Evolutionary conservation across 2,329 filamentous ascomycete genomes (phyloP), one percentile per base, ranked within the genome.

Genomic region (Fusarium floridanum): DNA sequence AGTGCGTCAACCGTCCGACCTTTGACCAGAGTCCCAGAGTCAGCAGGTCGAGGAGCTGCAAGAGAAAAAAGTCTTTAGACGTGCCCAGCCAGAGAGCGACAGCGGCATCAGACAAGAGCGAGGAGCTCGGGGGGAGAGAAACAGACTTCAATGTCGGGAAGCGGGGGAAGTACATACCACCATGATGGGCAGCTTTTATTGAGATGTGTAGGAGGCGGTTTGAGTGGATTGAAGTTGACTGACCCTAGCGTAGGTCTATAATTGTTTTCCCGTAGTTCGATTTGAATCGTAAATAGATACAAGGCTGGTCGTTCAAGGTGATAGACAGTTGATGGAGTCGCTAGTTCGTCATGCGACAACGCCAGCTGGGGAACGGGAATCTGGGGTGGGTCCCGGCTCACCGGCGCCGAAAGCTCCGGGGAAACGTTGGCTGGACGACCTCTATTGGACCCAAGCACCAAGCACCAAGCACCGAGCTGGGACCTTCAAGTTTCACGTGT

Each of bases 1-100:
- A 98, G 87, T 98, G 96, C 83, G 94, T 94, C 81, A 98, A 86
- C 85, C 93, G 92, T 88, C 95, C 96, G 85, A 98, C 89, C 96
- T 98, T 92, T 86, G 86, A 88, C 88, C 86, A 90, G 78, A 92
- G 86, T 83, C 89, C 91, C 85, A 93, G 88, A 83, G 90, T 91
- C 87, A 92, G 90, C 84, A 91, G 87, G 85, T 91, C 88, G 86
- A 91, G 89, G 83, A 91, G 84, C 88, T 91, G 84, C 82, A 62
- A 74, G 66, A 72, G 70, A 64, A 68, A 69, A 76, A 55, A 80
- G 78, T 78, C 79, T 84, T 73, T 83, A 83, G 82, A 83, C 74
- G 70, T 70, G 71, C 72, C 71, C 71, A 66, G 72, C 75, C 70
- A 78, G 73, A 71, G 69, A 57, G 70, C 64, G 62, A 72, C 70